Base-by-base conservation (phyloP, 371 early-diverging fungal genomes). In the Apophysomyces variabilis region DNA sequence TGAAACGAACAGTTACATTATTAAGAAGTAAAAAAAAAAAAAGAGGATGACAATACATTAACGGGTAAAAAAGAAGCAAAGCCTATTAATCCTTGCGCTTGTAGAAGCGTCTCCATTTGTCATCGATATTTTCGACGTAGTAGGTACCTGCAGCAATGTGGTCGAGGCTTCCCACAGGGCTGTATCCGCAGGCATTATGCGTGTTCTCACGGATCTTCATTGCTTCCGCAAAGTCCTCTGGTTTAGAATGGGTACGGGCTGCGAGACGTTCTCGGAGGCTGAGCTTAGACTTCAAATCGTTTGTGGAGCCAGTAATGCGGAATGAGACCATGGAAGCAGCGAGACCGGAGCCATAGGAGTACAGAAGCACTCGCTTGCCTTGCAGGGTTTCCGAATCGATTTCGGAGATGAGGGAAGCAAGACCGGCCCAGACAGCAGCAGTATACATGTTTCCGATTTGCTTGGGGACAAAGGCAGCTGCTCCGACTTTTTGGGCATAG, bases 391-490 rank as follows among this genome's bases (percentile, higher is more conserved):
- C 89, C 18, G 84, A 82, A 21, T 92, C 74, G 13, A 90, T 85
- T 68, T 89, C 87, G 41, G 93, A 88, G 38, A 99, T 46, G 61
- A 98, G 84, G 58, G 95, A 93, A 18, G 90, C 88, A 37, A 99
- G 88, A 66, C 93, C 90, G 60, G 91, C 89, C 89, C 95, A 99
- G 41, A 97, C 88, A 16, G 96, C 96, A 60, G 91, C 98, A 65
- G 94, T 92, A 84, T 99, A 99, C 91, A 94, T 95, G 86, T 99
- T 99, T 66, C 98, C 99, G 64, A 96, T 88, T 71, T 95, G 90
- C 79, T 93, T 93, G 66, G 96, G 88, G 21, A 87, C 91, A 66
- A 89, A 82, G 46, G 97, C 85, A 56, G 92, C 85, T n/a, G 96
- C 92, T 21, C 82, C 78, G 35, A 94, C 94, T 85, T 94, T 95